These are phyloP conservation scores for Nicotiana tomentosiformis DNA, from an alignment of 257 asterid species.

Conservation along the genomic window DNA sequence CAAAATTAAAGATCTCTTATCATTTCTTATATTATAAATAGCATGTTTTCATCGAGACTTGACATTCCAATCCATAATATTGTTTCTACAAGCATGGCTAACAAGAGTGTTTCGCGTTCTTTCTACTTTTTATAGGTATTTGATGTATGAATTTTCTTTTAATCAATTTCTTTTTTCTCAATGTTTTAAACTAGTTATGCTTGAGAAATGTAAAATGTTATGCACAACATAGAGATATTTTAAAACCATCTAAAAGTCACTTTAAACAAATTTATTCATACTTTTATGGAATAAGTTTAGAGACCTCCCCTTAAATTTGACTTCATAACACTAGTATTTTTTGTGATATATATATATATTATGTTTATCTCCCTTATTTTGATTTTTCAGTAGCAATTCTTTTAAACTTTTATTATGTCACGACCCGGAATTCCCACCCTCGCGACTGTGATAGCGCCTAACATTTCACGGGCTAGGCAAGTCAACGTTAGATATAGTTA, in stretches of 20 bases:
- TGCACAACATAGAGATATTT: neutral
- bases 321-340: too few relatives aligned
- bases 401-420: too few relatives aligned
- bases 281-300: too few relatives aligned
- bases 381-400: too few relatives aligned
- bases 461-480: too few relatives aligned
- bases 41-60: neutral
- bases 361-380: too few relatives aligned
- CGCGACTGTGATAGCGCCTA: too few relatives aligned
- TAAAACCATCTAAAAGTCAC: neutral
- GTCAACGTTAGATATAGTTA: too few relatives aligned
- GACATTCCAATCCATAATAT: neutral
- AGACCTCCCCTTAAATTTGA: too few relatives aligned
- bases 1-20: neutral
- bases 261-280: too few relatives aligned
- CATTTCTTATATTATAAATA: neutral
- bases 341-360: too few relatives aligned
- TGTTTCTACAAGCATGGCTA: neutral
- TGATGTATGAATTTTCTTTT: neutral
- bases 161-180: neutral
- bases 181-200: neutral
- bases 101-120: neutral
- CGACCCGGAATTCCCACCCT: too few relatives aligned
- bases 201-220: neutral
- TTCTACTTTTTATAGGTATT: neutral